Conservation (phyloP, 1,284 basidiomycete genomes). For the Schizophyllum amplum region DNA sequence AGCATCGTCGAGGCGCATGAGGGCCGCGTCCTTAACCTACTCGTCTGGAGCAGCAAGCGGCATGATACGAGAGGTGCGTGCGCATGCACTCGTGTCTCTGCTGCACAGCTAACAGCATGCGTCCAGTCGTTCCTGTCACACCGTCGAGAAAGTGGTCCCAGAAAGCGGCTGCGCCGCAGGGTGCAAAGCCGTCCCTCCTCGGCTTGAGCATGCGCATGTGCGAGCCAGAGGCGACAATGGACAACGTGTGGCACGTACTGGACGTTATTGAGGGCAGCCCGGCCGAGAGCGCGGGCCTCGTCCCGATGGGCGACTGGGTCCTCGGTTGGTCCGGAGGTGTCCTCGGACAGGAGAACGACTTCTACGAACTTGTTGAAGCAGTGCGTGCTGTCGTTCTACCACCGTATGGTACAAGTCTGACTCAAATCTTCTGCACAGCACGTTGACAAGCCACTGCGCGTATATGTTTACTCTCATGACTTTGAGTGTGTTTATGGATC, state of each 20-base stretch:
- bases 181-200: conserved; percentile 69
- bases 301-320: conserved; percentile 64
- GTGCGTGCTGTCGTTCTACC: conserved; percentile 35
- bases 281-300: conserved; percentile 67
- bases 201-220: conserved; percentile 90
- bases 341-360: conserved; percentile 88
- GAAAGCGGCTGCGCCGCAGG: conserved; percentile 24
- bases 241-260: conserved; percentile 97
- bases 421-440: conserved; percentile 44
- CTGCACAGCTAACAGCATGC: conserved; percentile 2
- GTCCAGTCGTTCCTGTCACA: conserved; percentile 70
- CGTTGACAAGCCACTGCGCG: conserved; percentile 84
- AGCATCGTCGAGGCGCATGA: conserved; percentile 84
- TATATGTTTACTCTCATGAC: conserved; percentile 96
- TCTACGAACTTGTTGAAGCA: conserved; percentile 93
- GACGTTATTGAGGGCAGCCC: conserved; percentile 96
- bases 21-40: conserved; percentile 66
- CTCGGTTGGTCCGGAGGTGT: conserved; percentile 95
- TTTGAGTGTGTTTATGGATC: conserved; percentile 68
- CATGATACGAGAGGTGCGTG: conserved; percentile 74
- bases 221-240: conserved; percentile 77
- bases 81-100: neutral
- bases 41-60: conserved; percentile 89
- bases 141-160: conserved; percentile 84
- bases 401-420: conserved; percentile 1